Evolutionary conservation across 768 basidiomycete species (phyloP), one percentile per base, ranked within the genome.

Genomic region (Trametes meyenii): DNA sequence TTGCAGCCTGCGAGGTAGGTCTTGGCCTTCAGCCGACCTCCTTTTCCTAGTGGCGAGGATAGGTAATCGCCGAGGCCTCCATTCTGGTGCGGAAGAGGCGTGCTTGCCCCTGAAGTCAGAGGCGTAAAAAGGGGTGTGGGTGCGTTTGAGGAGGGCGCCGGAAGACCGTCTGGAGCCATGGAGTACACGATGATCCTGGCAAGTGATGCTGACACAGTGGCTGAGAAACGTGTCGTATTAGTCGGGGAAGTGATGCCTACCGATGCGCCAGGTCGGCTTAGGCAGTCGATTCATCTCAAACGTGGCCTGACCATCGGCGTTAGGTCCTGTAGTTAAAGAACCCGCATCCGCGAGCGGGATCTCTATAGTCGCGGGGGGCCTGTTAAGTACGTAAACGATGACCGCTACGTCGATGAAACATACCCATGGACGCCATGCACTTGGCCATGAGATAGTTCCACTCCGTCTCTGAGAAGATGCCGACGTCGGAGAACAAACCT

Each of bases 361-460:
- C 72, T 88, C 89, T 89, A 69, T 21, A 50, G n/a, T 54, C 26
- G 53, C 50, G 61, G 33, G 60, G 50, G 33, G 52, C 38, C 43
- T 45, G 23, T 40, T 50, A 17, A 51, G 55, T 44, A 21, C 39
- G 19, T 26, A n/a, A 43, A 33, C 11, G 13, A 23, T 55, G 38
- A n/a, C 24, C 17, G 35, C 38, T 46, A 17, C 46, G 24, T 12
- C 35, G 36, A 5, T 17, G 50, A 40, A 40, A 71, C 86, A 63
- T 73, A 89, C 88, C 87, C 89, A 92, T 90, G 4, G 88, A 89
- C 8, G 86, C 83, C 57, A 96, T 78, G 70, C 90, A 92, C 77
- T 94, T 94, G 69, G 88, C 90, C 90, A 96, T 94, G 66, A 96
- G 76, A 61, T 88, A 81, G 66, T 86, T 84, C 85, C 92, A 96